These are phyloP conservation scores for Vanrija sp. DNA, from an alignment of 1,284 basidiomycete species.

Conservation along the genomic window DNA sequence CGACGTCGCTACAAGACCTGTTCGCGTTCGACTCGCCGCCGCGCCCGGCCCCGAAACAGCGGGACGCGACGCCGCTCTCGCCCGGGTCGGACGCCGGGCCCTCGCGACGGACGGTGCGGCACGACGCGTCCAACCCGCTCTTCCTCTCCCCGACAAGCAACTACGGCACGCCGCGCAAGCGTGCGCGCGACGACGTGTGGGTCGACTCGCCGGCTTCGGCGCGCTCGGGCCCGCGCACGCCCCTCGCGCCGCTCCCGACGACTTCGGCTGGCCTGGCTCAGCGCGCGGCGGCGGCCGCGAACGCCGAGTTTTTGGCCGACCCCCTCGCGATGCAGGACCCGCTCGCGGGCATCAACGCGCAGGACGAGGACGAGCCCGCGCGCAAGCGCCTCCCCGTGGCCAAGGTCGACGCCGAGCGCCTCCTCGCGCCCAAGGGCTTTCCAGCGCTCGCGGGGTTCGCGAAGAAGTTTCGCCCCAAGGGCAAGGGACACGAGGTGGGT, in stretches of 20 bases:
- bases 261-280: neutral
- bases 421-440: constrained; percentile 70
- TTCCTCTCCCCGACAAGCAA: constrained; percentile 30
- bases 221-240: neutral
- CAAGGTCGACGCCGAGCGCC: constrained; percentile 65
- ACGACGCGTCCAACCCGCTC: constrained; percentile 17
- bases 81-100: neutral
- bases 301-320: constrained; percentile 3
- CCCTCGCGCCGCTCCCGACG: neutral
- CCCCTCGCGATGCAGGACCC: constrained; percentile 11
- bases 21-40: constrained; percentile 31
- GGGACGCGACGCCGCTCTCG: neutral
- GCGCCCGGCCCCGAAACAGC: constrained; percentile 6
- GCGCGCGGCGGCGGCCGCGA: neutral
- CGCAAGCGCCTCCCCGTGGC: constrained; percentile 57
- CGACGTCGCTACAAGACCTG: constrained; percentile 17
- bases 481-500: constrained; percentile 83
- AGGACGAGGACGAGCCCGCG: constrained; percentile 31
- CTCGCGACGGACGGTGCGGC: neutral
- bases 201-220: neutral
- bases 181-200: neutral
- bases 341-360: neutral
- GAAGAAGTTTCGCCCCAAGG: constrained; percentile 69
- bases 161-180: neutral
- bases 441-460: constrained; percentile 68